Conservation (phyloP, 1,139 yeast genomes). For the Suhomyces chickasaworum region DNA sequence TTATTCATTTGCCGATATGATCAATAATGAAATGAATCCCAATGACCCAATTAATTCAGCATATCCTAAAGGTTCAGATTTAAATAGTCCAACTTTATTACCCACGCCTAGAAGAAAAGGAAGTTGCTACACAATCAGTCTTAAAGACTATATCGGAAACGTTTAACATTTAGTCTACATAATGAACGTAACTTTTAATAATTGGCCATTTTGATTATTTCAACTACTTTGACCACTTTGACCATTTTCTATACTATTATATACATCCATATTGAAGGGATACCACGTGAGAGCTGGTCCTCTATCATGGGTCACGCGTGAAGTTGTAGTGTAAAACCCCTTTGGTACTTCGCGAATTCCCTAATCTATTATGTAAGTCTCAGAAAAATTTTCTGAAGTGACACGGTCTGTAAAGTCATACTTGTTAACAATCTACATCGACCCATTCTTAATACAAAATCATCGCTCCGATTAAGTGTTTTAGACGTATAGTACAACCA, state of each 20-base stretch:
- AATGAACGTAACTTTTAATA: neutral
- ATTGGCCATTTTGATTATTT: neutral
- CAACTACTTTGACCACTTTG: too few relatives aligned
- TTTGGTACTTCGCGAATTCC: neutral
- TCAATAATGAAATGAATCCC: constrained; percentile 21
- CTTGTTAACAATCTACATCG: constrained; percentile 4
- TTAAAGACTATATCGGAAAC: constrained; percentile 25
- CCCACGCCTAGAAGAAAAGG: constrained; percentile 17
- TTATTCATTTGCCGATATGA: constrained; percentile 38
- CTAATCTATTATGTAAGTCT: constrained; percentile 10
- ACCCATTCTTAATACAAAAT: constrained; percentile 1
- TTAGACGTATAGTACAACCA: neutral
- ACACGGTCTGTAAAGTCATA: constrained; percentile 2
- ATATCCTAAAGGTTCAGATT: neutral
- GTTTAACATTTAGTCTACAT: constrained; percentile 7
- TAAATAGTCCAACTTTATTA: neutral
- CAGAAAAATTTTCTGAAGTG: constrained; percentile 13
- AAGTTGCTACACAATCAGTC: constrained; percentile 23
- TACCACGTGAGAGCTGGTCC: constrained; percentile 7
- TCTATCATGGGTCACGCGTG: constrained; percentile 7
- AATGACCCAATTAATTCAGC: constrained; percentile 9
- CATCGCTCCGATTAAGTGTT: neutral
- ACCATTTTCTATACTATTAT: too few relatives aligned
- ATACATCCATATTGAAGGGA: neutral
- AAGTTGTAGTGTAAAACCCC: neutral